Evolutionary conservation across 2,329 filamentous ascomycete genomes (phyloP).

Genomic region (Colletotrichum siamense): DNA sequence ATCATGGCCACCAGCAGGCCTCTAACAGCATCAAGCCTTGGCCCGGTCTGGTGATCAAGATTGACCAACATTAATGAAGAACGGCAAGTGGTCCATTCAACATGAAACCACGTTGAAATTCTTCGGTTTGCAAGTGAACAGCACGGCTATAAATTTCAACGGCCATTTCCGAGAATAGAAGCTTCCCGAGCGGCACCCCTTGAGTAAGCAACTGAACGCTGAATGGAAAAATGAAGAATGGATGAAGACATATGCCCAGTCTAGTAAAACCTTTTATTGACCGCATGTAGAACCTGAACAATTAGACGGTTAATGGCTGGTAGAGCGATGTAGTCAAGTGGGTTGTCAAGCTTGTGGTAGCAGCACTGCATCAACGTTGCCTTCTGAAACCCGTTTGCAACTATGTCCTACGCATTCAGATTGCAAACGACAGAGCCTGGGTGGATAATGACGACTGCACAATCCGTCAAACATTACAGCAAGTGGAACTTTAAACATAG

Average conservation of each 20-base stretch:
- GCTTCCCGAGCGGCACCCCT: too few relatives aligned
- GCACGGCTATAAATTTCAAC: background rate
- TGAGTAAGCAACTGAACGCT: too few relatives aligned
- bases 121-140: background rate
- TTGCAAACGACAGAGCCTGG: background rate
- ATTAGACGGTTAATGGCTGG: background rate
- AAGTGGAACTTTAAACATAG: background rate
- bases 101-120: fast-evolving
- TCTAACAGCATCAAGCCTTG: background rate
- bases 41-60: background rate
- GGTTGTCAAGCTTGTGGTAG: background rate
- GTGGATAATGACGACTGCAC: background rate
- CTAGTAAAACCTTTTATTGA: background rate
- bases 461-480: background rate
- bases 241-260: background rate
- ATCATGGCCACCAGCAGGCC: background rate
- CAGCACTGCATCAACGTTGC: background rate
- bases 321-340: background rate
- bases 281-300: background rate
- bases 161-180: too few relatives aligned
- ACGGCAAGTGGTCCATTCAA: background rate
- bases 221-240: background rate
- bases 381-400: background rate
- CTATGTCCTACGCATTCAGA: background rate
- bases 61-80: background rate